A percentile compares a stretch with the other conserved stretches of the same genome.
phyloP scores from a whole-genome alignment of 73 alveolate species.

The Symbiodinium natans region DNA sequence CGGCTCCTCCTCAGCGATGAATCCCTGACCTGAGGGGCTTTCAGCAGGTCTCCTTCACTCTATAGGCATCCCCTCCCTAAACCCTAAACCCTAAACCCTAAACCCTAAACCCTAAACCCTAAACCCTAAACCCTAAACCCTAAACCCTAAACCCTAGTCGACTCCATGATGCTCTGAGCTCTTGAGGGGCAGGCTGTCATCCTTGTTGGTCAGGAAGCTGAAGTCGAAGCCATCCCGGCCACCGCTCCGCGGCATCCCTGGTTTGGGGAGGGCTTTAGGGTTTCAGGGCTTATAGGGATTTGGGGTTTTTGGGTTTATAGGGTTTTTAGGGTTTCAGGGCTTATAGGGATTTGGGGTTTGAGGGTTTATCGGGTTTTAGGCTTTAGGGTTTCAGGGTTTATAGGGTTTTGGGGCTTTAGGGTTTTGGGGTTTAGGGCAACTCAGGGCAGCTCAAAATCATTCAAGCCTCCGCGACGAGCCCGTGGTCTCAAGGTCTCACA shows the following conservation, averaged over 20 bases:
- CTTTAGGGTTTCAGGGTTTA: background rate
- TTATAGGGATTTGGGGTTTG: background rate
- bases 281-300: background rate
- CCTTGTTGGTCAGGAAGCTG: conserved; percentile 58
- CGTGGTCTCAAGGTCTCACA: background rate
- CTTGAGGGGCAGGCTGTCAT: conserved; percentile 26
- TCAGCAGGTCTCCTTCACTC: background rate
- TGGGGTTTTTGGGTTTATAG: background rate
- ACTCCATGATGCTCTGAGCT: too few species aligned
- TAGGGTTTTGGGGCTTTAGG: background rate
- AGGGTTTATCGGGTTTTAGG: background rate
- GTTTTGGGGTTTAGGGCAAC: too few species aligned
- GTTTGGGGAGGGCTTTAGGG: background rate
- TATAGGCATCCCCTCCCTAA: too few species aligned
- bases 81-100: too few species aligned
- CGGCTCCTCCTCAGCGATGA: conserved; percentile 64
- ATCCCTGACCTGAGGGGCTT: conserved; percentile 40
- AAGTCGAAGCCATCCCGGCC: conserved; percentile 91
- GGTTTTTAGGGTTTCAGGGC: background rate
- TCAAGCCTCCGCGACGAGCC: background rate
- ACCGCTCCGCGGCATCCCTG: background rate
- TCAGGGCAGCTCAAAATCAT: too few species aligned
- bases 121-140: too few species aligned
- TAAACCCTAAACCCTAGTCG: too few species aligned
- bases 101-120: too few species aligned